Base-by-base conservation (phyloP, 1,284 basidiomycete species). In the Stereum hirsutum region DNA sequence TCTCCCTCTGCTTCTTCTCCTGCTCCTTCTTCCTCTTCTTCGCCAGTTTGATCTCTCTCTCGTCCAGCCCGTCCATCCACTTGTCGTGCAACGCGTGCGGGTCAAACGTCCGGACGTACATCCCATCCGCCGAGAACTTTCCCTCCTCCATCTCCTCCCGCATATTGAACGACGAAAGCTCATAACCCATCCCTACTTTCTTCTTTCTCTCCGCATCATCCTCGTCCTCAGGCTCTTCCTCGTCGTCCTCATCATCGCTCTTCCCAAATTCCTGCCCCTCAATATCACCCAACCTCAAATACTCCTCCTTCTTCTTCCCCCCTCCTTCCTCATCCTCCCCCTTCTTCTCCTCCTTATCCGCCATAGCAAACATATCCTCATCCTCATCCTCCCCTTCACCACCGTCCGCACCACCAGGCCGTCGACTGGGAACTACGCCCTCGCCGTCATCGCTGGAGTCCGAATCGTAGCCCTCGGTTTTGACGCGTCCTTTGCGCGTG, bases 111-210 rank as follows among this genome's bases (percentile, higher is more conserved):
- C 80, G 79, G 43, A 93, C 75, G 60, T 94, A 97, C 46, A 65
- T 81, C 37, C 96, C 96, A 55, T 98, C 95, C 45, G 87, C 89
- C 8, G 92, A 86, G 67, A 99, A 97, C 55, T 92, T 89, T 26
- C 96, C 96, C 60, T 96, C 90, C 55, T 89, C 82, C 85, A 99
- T 94, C 73, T 99, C 96, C 52, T 89, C 85, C 52, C 93, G 88
- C 96, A 99, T 98, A 63, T 99, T 97, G 77, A 99, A 99, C 25
- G 88, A 87, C 6, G 90, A 94, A 11, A 98, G 60, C 55, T 94
- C 88, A 62, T 72, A 92, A 1, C 94, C 96, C 93, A 96, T 95
- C 20, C 88, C 89, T 24, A 74, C 79, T 58, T 89, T 89, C 65
- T 77, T 80, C 58, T 73, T 64, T 55, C 81, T 71, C 58, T 77